Base-by-base conservation (phyloP, 75 land plant species). In the Selaginella tamariscina region DNA sequence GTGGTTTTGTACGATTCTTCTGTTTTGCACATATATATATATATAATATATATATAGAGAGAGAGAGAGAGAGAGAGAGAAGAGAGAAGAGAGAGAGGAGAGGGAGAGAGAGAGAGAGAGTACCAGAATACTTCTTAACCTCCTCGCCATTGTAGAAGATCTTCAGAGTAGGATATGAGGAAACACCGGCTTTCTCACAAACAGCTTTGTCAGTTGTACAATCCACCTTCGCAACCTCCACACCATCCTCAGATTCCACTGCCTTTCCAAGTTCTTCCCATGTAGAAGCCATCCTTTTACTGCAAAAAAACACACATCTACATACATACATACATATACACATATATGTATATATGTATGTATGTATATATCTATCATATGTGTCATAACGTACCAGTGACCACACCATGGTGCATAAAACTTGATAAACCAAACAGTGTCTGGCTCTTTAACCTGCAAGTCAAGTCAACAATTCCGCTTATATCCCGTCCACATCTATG, bases 331-430 rank as follows among this genome's bases (percentile, higher is more conserved):
- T 39, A 5, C 11, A 15, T 5, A 39, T 5, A 39, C 5, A 39
- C 5, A 39, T 5, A 39, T 5, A 39, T 5, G 49, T 5, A 39
- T 5, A 39, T 5, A 39, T 5, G 11, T 39, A 5, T 5, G 11
- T 5, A 39, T 5, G 15, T 5, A 15, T 5, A 39, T 39, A 5
- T 39, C 11, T 39, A n/a, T n/a, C n/a, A n/a, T n/a, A n/a, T n/a
- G n/a, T n/a, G n/a, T n/a, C n/a, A n/a, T n/a, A n/a, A n/a, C 68
- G 15, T 83, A 88, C 93, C 93, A 91, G 77, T 91, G 81, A 56
- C 89, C 89, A 71, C 97, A 91, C 97, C 97, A 91, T 0, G 97
- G 97, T 32, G 89, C 93, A 66, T 83, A 91, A 57, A 91, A 91
- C 66, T 82, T 67, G 54, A 91, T 80, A 71, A 91, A 86, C 97